Evolutionary conservation across 179 eudicot species (phyloP).

Genomic region (Actinidia arguta): DNA sequence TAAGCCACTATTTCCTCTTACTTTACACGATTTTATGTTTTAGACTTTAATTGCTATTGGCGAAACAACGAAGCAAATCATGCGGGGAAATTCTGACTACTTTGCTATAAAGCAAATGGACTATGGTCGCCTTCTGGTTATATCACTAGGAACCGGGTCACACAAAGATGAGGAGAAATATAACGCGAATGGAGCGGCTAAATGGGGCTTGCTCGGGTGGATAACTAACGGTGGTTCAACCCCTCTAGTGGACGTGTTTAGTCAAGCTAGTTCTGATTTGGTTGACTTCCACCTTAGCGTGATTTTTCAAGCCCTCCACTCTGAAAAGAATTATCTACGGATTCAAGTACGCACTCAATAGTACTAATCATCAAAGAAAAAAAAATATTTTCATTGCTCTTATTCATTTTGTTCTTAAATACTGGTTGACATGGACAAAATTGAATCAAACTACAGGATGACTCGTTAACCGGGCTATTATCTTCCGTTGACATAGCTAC

Average conservation of each 20-base stretch:
- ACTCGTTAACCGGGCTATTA: neutral
- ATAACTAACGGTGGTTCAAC: constrained; percentile 23
- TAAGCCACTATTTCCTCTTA: neutral
- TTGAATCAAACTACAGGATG: neutral
- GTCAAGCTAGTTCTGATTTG: constrained; percentile 37
- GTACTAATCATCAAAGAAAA: neutral
- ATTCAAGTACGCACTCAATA: constrained; percentile 32
- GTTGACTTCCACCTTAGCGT: constrained; percentile 28
- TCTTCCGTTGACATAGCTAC: constrained; percentile 18
- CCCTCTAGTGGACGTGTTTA: constrained; percentile 44
- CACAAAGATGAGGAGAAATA: constrained; percentile 34
- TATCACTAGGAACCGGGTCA: constrained; percentile 46
- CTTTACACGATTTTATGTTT: neutral
- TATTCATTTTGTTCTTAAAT: no score
- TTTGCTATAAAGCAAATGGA: constrained; percentile 28
- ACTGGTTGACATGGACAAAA: neutral
- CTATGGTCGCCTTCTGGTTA: constrained; percentile 18
- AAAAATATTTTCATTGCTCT: neutral
- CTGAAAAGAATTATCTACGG: constrained; percentile 41
- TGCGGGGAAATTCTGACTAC: constrained; percentile 34
- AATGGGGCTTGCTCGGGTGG: constrained; percentile 20
- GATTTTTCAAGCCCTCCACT: constrained; percentile 41
- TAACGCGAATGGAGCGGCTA: constrained; percentile 5
- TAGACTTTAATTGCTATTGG: constrained; percentile 22
- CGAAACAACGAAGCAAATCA: constrained; percentile 40